These are phyloP conservation scores for Coffea canephora DNA, from an alignment of 257 asterid genomes.

Conservation along the genomic window DNA sequence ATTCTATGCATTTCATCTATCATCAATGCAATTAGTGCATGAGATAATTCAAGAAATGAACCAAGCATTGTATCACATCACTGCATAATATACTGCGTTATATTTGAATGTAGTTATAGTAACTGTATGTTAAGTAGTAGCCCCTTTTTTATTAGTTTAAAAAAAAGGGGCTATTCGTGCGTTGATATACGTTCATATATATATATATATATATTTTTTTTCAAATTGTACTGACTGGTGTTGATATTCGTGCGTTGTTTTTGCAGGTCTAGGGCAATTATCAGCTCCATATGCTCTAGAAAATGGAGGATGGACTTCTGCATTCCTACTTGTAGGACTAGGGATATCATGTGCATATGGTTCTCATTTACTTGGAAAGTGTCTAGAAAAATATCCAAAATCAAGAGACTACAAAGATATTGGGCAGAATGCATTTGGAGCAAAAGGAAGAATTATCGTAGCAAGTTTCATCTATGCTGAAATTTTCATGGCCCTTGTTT, in stretches of 20 bases:
- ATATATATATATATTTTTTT: too few species aligned
- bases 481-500: slow-evolving; percentile 81
- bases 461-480: slow-evolving; percentile 50
- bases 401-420: slow-evolving; percentile 71
- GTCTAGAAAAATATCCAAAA: slow-evolving; percentile 39
- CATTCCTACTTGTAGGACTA: slow-evolving; percentile 52
- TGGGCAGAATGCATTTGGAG: slow-evolving; percentile 61
- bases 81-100: too few species aligned
- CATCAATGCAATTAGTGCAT: too few species aligned
- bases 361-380: slow-evolving; percentile 56
- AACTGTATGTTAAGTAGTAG: background rate
- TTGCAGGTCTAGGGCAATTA: slow-evolving; percentile 69
- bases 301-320: slow-evolving; percentile 71
- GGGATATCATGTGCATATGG: slow-evolving; percentile 49
- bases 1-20: background rate
- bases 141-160: background rate
- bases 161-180: too few species aligned
- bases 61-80: too few species aligned
- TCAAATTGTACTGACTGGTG: background rate
- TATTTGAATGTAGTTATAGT: background rate
- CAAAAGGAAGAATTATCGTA: slow-evolving; percentile 51
- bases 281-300: slow-evolving; percentile 75
- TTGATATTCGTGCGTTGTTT: background rate
- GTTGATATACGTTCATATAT: too few species aligned
- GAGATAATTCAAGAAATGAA: too few species aligned